A percentile compares a stretch with the other conserved stretches of the same genome.
phyloP scores from a whole-genome alignment of 2,329 filamentous ascomycete species.

The Stachybotrys elegans region DNA sequence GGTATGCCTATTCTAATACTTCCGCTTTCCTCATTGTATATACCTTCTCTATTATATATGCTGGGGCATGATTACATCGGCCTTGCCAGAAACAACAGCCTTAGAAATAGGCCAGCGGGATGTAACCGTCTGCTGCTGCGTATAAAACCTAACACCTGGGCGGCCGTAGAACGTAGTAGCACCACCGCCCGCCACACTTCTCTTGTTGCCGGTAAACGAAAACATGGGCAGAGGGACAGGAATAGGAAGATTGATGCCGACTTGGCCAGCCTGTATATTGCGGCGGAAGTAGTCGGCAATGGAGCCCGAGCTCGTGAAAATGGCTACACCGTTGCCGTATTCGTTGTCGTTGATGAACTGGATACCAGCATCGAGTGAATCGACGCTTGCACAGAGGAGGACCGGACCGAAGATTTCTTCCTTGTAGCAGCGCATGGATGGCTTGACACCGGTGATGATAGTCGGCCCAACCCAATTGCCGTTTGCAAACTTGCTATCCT shows the following conservation, averaged over 20 bases:
- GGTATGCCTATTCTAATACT: too few species aligned
- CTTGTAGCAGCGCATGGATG: conserved; percentile 70
- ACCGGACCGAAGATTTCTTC: conserved; percentile 82
- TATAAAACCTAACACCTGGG: conserved; percentile 83
- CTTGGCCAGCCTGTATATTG: conserved; percentile 72
- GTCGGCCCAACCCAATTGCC: conserved; percentile 70
- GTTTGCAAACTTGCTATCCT: conserved; percentile 60
- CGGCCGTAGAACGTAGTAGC: conserved; percentile 88
- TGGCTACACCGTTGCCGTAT: conserved; percentile 75
- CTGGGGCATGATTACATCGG: conserved; percentile 67
- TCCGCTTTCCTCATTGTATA: too few species aligned
- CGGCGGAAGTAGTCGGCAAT: conserved; percentile 69
- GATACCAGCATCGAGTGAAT: conserved; percentile 70
- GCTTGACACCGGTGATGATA: conserved; percentile 70
- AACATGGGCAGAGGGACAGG: conserved; percentile 62
- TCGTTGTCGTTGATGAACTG: conserved; percentile 73
- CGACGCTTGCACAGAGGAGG: conserved; percentile 67
- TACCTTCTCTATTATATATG: too few species aligned
- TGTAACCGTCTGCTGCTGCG: conserved; percentile 90
- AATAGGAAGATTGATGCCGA: conserved; percentile 75
- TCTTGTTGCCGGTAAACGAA: conserved; percentile 70
- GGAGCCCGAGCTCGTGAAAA: conserved; percentile 69
- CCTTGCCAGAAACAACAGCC: conserved; percentile 42
- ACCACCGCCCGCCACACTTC: conserved; percentile 79
- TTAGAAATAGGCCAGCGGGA: conserved; percentile 77